Conservation (phyloP, 768 basidiomycete species). For the Mycena belliarum region DNA sequence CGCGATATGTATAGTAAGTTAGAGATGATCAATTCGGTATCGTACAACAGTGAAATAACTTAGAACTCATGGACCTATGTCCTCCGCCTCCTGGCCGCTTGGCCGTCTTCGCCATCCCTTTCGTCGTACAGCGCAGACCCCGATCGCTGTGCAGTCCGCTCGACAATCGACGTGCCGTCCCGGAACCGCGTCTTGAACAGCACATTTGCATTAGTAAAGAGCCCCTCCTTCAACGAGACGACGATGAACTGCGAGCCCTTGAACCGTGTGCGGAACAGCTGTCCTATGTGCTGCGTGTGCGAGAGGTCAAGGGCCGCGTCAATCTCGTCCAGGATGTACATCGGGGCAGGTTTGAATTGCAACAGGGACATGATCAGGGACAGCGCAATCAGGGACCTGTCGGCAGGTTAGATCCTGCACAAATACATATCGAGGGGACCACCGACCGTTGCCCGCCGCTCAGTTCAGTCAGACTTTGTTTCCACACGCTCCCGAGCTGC, state of each 20-base stretch:
- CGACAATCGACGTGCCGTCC: conserved; percentile 91
- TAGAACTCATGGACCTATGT: neutral
- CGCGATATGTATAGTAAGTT: too few relatives aligned
- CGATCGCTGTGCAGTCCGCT: conserved; percentile 73
- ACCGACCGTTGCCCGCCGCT: conserved; percentile 94
- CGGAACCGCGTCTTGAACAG: conserved; percentile 91
- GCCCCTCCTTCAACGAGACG: conserved; percentile 92
- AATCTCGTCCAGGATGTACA: conserved; percentile 99
- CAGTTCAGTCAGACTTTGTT: conserved; percentile 93
- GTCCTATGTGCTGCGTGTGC: conserved; percentile 96
- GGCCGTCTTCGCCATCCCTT: conserved; percentile 17
- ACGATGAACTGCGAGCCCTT: conserved; percentile 99
- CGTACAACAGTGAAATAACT: neutral
- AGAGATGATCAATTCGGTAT: too few relatives aligned
- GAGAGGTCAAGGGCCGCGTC: conserved; percentile 96
- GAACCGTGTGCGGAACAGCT: conserved; percentile 96
- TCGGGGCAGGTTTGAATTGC: conserved; percentile 98
- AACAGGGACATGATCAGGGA: conserved; percentile 98
- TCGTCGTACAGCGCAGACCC: conserved; percentile 48
- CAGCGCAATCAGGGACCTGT: conserved; percentile 92
- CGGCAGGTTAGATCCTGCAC: neutral
- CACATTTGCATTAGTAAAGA: conserved; percentile 97
- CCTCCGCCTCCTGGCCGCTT: neutral
- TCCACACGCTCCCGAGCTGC: conserved; percentile 93
- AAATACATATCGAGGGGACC: neutral